Evolutionary conservation across 176 grass and related monocot genomes (phyloP).

Genomic region (Microstegium vimineum): DNA sequence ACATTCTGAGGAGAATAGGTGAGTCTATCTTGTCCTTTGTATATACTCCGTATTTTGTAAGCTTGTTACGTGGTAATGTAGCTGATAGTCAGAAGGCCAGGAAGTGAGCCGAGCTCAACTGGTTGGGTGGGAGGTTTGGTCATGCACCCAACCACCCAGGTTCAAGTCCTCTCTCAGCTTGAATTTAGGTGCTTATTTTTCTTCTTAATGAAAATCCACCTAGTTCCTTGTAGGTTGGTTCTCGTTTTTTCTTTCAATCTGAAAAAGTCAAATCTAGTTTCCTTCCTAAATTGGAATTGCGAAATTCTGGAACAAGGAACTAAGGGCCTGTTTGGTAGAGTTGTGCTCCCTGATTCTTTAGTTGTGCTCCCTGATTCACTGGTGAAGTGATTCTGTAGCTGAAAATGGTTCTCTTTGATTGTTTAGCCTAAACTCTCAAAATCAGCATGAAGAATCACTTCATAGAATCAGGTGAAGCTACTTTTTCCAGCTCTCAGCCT

Average conservation of each 20-base stretch:
- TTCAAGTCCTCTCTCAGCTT: neutral
- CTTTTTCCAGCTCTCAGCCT: too few species aligned
- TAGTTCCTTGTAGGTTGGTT: neutral
- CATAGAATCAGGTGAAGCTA: too few species aligned
- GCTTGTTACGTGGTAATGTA: neutral
- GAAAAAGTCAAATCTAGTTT: neutral
- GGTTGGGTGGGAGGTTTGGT: neutral
- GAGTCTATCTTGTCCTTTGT: neutral
- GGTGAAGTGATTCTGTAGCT: too few species aligned
- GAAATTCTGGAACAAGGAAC: neutral
- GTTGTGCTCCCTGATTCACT: too few species aligned
- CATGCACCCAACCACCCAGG: too few species aligned
- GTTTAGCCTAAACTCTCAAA: too few species aligned
- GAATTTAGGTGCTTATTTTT: neutral
- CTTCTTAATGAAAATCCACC: neutral
- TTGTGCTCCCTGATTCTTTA: too few species aligned
- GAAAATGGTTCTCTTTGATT: too few species aligned
- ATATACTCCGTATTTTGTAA: too few species aligned
- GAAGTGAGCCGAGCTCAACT: neutral
- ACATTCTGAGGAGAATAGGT: too few species aligned
- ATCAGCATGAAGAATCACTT: too few species aligned
- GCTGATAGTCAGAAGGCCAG: neutral
- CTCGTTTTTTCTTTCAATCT: neutral
- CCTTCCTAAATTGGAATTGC: neutral
- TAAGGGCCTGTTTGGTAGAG: too few species aligned